phyloP scores from a whole-genome alignment of 768 basidiomycete genomes.

The Xanthoconium purpureum region DNA sequence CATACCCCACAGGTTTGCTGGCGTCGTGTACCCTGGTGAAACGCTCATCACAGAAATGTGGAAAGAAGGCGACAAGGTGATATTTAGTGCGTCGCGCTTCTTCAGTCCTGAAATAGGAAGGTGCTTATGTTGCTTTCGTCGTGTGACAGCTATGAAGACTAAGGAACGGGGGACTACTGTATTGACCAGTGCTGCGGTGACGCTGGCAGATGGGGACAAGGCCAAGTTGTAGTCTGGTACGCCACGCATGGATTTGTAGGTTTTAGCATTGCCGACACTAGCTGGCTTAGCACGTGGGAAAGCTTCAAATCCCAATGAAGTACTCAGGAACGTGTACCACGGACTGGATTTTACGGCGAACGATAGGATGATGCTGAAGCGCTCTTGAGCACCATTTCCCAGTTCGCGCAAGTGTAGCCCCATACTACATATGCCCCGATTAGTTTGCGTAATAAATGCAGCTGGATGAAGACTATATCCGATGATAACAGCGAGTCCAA shows the following conservation, averaged over 20 bases:
- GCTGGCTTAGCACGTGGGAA: too few species aligned
- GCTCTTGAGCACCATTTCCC: too few species aligned
- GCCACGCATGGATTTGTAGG: neutral
- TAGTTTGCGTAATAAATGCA: too few species aligned
- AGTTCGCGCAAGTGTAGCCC: too few species aligned
- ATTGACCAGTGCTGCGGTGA: constrained; percentile 79
- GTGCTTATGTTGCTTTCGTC: neutral
- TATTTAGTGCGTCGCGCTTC: constrained; percentile 70
- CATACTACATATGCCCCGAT: too few species aligned
- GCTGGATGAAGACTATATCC: neutral
- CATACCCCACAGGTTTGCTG: constrained; percentile 60
- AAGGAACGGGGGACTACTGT: constrained; percentile 79
- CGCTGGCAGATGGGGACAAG: constrained; percentile 53
- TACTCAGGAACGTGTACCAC: neutral
- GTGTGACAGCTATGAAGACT: constrained; percentile 67
- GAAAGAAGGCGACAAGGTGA: constrained; percentile 89
- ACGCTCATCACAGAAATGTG: constrained; percentile 97
- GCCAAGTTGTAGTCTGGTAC: constrained; percentile 49
- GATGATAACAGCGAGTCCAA: neutral
- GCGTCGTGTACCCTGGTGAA: constrained; percentile 92
- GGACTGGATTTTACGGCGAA: too few species aligned
- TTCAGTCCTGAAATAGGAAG: neutral
- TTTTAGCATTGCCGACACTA: neutral
- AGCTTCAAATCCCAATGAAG: too few species aligned
- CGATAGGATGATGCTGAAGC: too few species aligned